Conservation (phyloP, 108 stramenopile species). For the Epithemia pelagica region DNA sequence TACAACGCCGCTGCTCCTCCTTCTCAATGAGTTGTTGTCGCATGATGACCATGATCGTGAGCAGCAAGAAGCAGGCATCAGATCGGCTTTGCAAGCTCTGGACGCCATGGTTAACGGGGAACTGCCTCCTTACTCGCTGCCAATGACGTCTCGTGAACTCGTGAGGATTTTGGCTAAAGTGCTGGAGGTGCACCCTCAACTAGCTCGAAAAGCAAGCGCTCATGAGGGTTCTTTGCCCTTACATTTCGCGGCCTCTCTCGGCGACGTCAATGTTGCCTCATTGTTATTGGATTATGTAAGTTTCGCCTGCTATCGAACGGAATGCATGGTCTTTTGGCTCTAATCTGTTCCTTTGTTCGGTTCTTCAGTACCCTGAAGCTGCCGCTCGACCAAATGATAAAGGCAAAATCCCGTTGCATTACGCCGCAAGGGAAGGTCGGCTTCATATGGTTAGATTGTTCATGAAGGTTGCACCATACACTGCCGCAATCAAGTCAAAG, state of each 20-base stretch:
- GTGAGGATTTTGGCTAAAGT: constrained; percentile 5
- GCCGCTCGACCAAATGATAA: constrained; percentile 36
- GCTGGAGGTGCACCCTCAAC: constrained; percentile 18
- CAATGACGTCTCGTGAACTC: neutral
- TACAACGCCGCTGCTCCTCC: constrained; percentile 29
- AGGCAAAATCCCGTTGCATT: constrained; percentile 46
- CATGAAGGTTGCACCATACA: constrained; percentile 16
- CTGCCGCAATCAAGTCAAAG: constrained; percentile 31
- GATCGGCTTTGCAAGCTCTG: neutral
- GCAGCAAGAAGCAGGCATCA: neutral
- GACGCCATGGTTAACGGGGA: neutral
- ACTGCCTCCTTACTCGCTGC: neutral
- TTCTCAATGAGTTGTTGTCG: constrained; percentile 32
- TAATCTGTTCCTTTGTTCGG: neutral
- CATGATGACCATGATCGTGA: constrained; percentile 24
- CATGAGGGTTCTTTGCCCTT: constrained; percentile 40
- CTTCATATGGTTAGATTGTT: constrained; percentile 34
- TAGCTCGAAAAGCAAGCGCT: constrained; percentile 21
- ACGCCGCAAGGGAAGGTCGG: constrained; percentile 26
- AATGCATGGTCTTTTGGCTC: neutral
- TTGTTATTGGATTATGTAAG: constrained; percentile 8
- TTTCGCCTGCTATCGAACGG: neutral
- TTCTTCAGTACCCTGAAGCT: constrained; percentile 20
- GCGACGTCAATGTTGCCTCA: constrained; percentile 24
- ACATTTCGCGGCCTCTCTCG: constrained; percentile 44